phyloP scores from a whole-genome alignment of 1,284 basidiomycete genomes.

The Tilletia indica region DNA sequence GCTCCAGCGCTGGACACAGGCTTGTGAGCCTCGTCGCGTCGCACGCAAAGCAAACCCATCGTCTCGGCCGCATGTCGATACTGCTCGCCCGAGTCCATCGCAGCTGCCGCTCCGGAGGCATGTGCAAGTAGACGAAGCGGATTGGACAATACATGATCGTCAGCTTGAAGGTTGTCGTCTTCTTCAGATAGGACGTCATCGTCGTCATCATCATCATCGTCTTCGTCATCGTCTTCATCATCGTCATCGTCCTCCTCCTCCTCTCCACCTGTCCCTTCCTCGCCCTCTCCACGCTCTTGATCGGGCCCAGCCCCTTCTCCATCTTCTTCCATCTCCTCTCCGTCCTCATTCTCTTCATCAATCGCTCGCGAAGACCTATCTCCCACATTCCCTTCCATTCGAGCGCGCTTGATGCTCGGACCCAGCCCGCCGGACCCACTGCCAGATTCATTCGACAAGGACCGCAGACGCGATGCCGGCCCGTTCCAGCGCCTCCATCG shows the following conservation, averaged over 20 bases:
- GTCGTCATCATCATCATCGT: conserved; percentile 43
- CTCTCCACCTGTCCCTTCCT: background rate
- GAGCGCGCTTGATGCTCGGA: conserved; percentile 4
- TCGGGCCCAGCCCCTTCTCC: background rate
- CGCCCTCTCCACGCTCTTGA: background rate
- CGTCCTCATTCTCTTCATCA: conserved; percentile 21
- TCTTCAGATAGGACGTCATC: conserved; percentile 41
- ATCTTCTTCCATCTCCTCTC: background rate
- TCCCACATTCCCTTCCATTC: background rate
- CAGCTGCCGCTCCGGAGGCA: conserved; percentile 41
- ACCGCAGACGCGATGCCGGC: background rate
- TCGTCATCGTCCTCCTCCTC: conserved; percentile 21
- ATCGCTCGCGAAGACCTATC: conserved; percentile 1
- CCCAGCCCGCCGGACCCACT: background rate
- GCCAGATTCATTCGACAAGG: conserved; percentile 10
- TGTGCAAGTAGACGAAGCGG: conserved; percentile 44
- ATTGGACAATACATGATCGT: conserved; percentile 42
- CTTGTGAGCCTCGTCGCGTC: conserved; percentile 23
- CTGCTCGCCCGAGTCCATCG: conserved; percentile 27
- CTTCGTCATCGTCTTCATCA: conserved; percentile 37
- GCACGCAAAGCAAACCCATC: background rate
- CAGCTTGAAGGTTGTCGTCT: conserved; percentile 28
- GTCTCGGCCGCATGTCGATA: background rate
- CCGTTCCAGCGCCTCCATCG: background rate
- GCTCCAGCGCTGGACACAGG: conserved; percentile 20